phyloP scores from a whole-genome alignment of 805 yeast species.

The Metschnikowia henanensis region DNA sequence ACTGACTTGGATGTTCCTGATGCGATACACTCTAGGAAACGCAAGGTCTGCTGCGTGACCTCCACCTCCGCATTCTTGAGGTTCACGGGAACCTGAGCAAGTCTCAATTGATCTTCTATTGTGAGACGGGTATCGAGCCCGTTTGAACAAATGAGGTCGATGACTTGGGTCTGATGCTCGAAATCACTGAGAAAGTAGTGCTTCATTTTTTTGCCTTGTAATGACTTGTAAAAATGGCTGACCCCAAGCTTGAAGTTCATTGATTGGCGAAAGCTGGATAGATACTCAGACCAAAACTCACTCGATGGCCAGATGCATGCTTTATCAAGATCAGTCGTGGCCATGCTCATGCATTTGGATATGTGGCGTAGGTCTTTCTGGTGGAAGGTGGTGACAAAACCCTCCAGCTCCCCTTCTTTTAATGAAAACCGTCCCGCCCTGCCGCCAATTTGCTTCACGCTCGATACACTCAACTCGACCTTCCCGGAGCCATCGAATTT shows the following conservation, averaged over 20 bases:
- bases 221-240: slow-evolving; percentile 45
- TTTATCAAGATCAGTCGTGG: slow-evolving; percentile 49
- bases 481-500: slow-evolving; percentile 70
- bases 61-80: slow-evolving; percentile 31
- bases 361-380: slow-evolving; percentile 46
- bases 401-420: slow-evolving; percentile 38
- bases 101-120: slow-evolving; percentile 54
- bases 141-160: slow-evolving; percentile 44
- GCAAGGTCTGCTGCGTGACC: slow-evolving; percentile 44
- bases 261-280: slow-evolving; percentile 57
- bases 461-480: slow-evolving; percentile 55
- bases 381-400: slow-evolving; percentile 55
- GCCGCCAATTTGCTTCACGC: slow-evolving; percentile 91
- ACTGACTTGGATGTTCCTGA: slow-evolving; percentile 53
- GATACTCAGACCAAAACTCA: slow-evolving; percentile 63
- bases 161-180: slow-evolving; percentile 37
- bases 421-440: slow-evolving; percentile 81
- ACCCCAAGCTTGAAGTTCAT: slow-evolving; percentile 49
- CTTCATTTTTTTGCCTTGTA: slow-evolving; percentile 19
- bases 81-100: slow-evolving; percentile 64
- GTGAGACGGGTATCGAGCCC: slow-evolving; percentile 29
- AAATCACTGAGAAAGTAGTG: slow-evolving; percentile 40
- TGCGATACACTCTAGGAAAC: slow-evolving; percentile 52
- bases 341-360: slow-evolving; percentile 46
- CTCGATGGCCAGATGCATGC: slow-evolving; percentile 86